phyloP scores from a whole-genome alignment of 2,329 filamentous ascomycete genomes.

The Chalaropsis ovoidea region DNA sequence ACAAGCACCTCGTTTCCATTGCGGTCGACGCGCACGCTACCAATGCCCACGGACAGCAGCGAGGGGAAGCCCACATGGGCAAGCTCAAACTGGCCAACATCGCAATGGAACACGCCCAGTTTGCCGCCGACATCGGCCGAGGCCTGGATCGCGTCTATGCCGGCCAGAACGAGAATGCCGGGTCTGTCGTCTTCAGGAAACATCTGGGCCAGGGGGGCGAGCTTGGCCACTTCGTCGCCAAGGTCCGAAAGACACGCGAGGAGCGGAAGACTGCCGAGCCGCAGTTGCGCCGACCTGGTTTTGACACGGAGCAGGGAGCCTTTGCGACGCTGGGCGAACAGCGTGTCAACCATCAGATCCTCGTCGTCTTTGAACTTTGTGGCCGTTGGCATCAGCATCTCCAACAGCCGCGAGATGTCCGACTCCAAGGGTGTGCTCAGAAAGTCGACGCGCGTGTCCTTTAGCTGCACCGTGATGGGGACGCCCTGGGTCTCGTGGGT shows the following conservation, averaged over 20 bases:
- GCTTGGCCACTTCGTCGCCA: conserved; percentile 65
- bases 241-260: conserved; percentile 60
- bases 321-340: conserved; percentile 75
- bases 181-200: conserved; percentile 91
- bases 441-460: conserved; percentile 62
- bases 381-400: conserved; percentile 82
- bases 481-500: conserved; percentile 39
- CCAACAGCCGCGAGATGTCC: conserved; percentile 72
- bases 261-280: conserved; percentile 53
- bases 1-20: conserved; percentile 64
- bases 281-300: conserved; percentile 53
- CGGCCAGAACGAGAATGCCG: conserved; percentile 65
- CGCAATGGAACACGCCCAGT: conserved; percentile 54
- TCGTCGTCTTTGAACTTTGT: conserved; percentile 82
- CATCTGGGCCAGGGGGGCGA: conserved; percentile 87
- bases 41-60: conserved; percentile 66
- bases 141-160: conserved; percentile 53
- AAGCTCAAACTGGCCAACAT: conserved; percentile 54
- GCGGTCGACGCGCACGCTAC: conserved; percentile 50
- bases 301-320: conserved; percentile 68
- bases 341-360: conserved; percentile 87
- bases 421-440: conserved; percentile 60
- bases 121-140: conserved; percentile 55
- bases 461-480: conserved; percentile 53
- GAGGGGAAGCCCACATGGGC: conserved; percentile 79